phyloP scores from a whole-genome alignment of 495 filamentous ascomycete genomes.

The Neurospora hispaniola region DNA sequence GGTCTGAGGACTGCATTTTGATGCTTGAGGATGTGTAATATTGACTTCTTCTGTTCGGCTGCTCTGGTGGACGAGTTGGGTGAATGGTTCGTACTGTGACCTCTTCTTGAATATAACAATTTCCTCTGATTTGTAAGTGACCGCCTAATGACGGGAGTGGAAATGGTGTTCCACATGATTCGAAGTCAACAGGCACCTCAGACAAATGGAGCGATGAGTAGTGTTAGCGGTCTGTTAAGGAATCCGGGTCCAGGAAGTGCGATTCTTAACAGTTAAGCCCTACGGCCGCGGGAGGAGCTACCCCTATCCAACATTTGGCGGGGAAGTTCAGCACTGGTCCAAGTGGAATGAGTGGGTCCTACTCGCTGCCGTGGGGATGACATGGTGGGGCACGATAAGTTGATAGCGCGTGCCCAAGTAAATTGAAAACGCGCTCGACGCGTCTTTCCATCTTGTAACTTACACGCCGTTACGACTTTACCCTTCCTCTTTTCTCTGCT shows the following conservation, averaged over 20 bases:
- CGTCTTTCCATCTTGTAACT: conserved; percentile 13
- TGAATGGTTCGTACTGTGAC: no score
- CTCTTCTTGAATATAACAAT: not conserved
- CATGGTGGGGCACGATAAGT: conserved; percentile 2
- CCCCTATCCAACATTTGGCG: conserved; percentile 7
- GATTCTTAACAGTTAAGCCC: not conserved
- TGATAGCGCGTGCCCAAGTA: conserved; percentile 4
- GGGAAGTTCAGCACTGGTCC: not conserved
- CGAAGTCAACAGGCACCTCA: not conserved
- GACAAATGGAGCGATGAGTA: not conserved
- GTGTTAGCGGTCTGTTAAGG: not conserved
- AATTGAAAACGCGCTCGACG: conserved; percentile 25
- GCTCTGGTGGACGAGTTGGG: not conserved
- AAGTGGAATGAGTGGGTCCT: not conserved
- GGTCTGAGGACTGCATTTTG: conserved; percentile 27
- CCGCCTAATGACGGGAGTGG: not conserved
- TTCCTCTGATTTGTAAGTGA: not conserved
- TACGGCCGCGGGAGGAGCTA: not conserved
- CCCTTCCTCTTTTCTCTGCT: not conserved
- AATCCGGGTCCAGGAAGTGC: accelerated
- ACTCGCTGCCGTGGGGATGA: not conserved
- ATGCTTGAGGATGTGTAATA: not conserved
- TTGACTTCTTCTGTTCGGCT: not conserved
- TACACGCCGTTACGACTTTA: not conserved
- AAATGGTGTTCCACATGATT: not conserved